Evolutionary conservation across 305 asterid species (phyloP).

Genomic region (Vinca major): DNA sequence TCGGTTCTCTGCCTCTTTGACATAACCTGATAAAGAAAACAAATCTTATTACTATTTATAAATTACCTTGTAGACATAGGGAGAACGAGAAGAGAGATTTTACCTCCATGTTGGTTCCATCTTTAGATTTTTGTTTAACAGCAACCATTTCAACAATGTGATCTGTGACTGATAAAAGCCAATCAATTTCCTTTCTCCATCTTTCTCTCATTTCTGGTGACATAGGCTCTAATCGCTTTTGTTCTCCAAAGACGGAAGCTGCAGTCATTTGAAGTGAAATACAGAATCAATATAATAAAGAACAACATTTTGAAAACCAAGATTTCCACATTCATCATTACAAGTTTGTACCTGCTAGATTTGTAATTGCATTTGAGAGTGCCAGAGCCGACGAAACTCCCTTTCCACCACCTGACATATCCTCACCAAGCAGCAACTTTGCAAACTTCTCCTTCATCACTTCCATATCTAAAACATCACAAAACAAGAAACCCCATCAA

Average conservation of each 20-base stretch:
- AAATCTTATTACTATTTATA: neutral
- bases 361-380: conserved; percentile 78
- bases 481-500: neutral
- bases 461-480: conserved; percentile 36
- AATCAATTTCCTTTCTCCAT: conserved; percentile 81
- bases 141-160: conserved; percentile 82
- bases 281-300: neutral
- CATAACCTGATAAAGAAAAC: conserved; percentile 47
- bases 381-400: conserved; percentile 87
- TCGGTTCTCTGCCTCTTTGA: conserved; percentile 60
- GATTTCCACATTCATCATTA: neutral
- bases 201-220: conserved; percentile 47
- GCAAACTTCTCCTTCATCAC: conserved; percentile 73
- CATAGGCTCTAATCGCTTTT: conserved; percentile 69
- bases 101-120: conserved; percentile 69
- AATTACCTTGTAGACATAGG: too few species aligned
- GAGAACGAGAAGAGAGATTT: conserved; percentile 11
- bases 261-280: conserved; percentile 10
- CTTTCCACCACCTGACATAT: conserved; percentile 92
- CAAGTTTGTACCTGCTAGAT: conserved; percentile 53
- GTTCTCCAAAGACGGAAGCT: conserved; percentile 86
- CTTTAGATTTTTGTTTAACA: conserved; percentile 50
- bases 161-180: conserved; percentile 81
- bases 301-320: neutral
- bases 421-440: conserved; percentile 84